Conservation (phyloP, 2,329 filamentous ascomycete genomes). For the Colletotrichum cereale region DNA sequence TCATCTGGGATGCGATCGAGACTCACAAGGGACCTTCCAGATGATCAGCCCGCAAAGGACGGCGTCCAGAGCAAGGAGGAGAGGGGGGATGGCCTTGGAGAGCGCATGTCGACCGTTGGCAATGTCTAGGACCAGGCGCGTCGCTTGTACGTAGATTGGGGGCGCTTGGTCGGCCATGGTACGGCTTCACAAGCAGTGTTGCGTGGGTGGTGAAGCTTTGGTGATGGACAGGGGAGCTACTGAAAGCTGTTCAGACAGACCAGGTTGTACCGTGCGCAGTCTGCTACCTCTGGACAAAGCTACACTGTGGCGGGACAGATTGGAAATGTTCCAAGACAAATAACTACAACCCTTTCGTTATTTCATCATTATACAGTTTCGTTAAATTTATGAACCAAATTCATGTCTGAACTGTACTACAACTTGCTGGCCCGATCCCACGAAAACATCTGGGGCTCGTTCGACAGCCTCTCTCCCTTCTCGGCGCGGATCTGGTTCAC, state of each 20-base stretch:
- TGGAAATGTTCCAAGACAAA: neutral
- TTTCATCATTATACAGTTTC: neutral
- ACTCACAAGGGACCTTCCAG: slow-evolving; percentile 84
- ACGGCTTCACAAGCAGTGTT: slow-evolving; percentile 21
- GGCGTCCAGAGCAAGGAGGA: slow-evolving; percentile 78
- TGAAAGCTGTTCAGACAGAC: slow-evolving; percentile 32
- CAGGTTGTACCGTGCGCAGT: slow-evolving; percentile 15
- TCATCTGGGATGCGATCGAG: neutral
- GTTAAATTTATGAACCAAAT: neutral
- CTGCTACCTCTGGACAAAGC: too few relatives aligned
- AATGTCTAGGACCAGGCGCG: slow-evolving; percentile 55
- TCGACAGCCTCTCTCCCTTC: slow-evolving; percentile 46
- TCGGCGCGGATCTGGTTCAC: slow-evolving; percentile 69
- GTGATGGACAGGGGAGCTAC: slow-evolving; percentile 33
- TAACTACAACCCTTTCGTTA: neutral
- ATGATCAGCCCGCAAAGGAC: slow-evolving; percentile 80
- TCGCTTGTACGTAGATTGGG: slow-evolving; percentile 29
- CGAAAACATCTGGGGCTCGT: slow-evolving; percentile 49
- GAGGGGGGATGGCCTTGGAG: slow-evolving; percentile 65
- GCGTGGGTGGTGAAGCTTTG: slow-evolving; percentile 14
- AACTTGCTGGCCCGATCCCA: slow-evolving; percentile 40
- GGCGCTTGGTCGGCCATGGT: slow-evolving; percentile 39
- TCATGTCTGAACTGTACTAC: neutral
- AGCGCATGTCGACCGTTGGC: slow-evolving; percentile 63
- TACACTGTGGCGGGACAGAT: neutral